phyloP scores from a whole-genome alignment of 2,329 filamentous ascomycete genomes.

The Hysterium pulicare region DNA sequence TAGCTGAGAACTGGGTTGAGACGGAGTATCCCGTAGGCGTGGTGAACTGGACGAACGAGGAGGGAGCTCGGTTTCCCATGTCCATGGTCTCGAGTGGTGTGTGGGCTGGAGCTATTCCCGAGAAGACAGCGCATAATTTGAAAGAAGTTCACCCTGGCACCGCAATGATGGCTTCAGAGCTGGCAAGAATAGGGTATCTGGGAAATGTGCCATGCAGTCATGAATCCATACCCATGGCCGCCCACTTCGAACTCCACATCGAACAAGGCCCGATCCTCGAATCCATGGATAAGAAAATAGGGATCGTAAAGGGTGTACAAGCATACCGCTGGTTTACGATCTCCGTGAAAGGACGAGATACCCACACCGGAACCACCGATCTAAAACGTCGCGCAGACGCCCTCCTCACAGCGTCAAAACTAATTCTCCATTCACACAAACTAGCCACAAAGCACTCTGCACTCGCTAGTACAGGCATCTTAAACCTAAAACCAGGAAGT shows the following conservation, averaged over 20 bases:
- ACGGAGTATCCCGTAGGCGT: constrained; percentile 71
- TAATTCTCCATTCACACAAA: constrained; percentile 65
- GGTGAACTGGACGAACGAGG: constrained; percentile 80
- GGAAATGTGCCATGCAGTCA: constrained; percentile 57
- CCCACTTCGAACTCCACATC: constrained; percentile 81
- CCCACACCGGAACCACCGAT: constrained; percentile 73
- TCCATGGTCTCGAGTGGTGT: constrained; percentile 73
- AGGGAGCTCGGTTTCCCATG: constrained; percentile 74
- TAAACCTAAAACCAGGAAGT: constrained; percentile 63
- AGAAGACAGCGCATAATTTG: constrained; percentile 58
- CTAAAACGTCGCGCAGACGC: constrained; percentile 65
- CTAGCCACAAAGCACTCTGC: constrained; percentile 59
- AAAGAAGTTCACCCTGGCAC: constrained; percentile 59
- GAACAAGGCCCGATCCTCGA: constrained; percentile 79
- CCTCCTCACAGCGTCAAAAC: constrained; percentile 62
- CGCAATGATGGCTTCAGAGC: constrained; percentile 64
- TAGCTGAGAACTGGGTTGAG: constrained; percentile 65
- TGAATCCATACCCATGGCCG: constrained; percentile 62
- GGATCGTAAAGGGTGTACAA: constrained; percentile 69
- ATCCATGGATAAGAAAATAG: constrained; percentile 59
- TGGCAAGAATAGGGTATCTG: constrained; percentile 69
- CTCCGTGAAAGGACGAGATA: constrained; percentile 63
- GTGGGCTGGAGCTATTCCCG: constrained; percentile 66
- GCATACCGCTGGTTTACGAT: constrained; percentile 72
- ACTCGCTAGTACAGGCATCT: constrained; percentile 67